These are phyloP conservation scores for Coemansia sp. DNA, from an alignment of 192 early-diverging fungal genomes.

Conservation along the genomic window DNA sequence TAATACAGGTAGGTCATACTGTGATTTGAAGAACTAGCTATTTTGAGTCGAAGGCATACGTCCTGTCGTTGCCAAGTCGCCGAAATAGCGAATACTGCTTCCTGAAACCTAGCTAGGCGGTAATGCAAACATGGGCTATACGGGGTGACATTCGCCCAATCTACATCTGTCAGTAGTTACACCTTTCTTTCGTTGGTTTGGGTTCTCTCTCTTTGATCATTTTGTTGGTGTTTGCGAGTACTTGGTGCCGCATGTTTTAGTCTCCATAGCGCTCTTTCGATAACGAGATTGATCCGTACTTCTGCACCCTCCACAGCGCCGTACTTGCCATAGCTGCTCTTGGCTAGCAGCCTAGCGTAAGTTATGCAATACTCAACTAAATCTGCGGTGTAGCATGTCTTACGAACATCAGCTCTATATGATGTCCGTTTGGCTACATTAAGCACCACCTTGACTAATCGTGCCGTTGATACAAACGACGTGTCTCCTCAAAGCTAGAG, in stretches of 20 bases:
- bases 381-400: background rate
- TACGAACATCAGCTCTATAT: background rate
- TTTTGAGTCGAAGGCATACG: too few species aligned
- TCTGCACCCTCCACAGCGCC: too few species aligned
- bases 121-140: background rate
- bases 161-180: background rate
- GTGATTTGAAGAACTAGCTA: background rate
- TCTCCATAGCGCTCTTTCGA: background rate
- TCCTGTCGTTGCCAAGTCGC: too few species aligned
- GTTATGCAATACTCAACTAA: background rate
- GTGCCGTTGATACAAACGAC: background rate
- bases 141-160: background rate
- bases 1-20: constrained; percentile 7
- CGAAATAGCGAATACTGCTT: too few species aligned
- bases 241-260: constrained; percentile 9
- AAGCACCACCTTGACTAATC: background rate
- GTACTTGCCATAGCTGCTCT: constrained; percentile 6
- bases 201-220: constrained; percentile 3
- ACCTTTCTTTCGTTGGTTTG: background rate
- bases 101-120: too few species aligned
- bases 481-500: background rate
- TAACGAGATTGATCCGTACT: background rate
- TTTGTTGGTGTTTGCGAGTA: constrained; percentile 3
- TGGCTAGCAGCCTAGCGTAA: constrained; percentile 11
- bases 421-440: background rate